Percentiles rank a stretch among this genome's conserved stretches.
These are phyloP conservation scores for Saturnispora ahearnii DNA, from an alignment of 805 yeast species.

Conservation along the genomic window DNA sequence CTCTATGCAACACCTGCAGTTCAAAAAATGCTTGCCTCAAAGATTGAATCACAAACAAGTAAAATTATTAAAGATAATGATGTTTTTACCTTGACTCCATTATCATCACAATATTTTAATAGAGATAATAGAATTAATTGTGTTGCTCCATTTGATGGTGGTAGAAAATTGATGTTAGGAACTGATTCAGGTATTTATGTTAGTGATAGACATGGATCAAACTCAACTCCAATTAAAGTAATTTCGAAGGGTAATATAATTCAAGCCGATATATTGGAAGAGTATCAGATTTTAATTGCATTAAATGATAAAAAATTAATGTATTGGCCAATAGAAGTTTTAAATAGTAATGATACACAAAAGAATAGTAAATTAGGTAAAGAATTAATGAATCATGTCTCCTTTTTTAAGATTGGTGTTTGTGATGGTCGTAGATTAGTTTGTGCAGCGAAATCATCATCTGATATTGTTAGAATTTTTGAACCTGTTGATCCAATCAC, in stretches of 20 bases:
- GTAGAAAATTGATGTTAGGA: conserved; percentile 81
- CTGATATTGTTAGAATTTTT: conserved; percentile 71
- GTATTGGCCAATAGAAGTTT: conserved; percentile 69
- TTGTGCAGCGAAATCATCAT: conserved; percentile 80
- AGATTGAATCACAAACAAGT: conserved; percentile 70
- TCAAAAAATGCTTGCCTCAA: conserved; percentile 73
- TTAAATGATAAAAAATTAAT: conserved; percentile 74
- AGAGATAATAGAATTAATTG: conserved; percentile 74
- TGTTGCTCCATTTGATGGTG: conserved; percentile 91
- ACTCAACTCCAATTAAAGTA: conserved; percentile 65
- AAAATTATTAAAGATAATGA: conserved; percentile 64
- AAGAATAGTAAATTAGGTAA: conserved; percentile 58
- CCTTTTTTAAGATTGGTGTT: conserved; percentile 86
- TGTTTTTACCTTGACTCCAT: conserved; percentile 67
- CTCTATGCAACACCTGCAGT: conserved; percentile 50
- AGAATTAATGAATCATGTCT: conserved; percentile 78
- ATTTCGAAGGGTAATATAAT: conserved; percentile 69
- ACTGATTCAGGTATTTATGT: conserved; percentile 87
- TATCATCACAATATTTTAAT: conserved; percentile 69
- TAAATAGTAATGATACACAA: conserved; percentile 36
- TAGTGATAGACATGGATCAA: conserved; percentile 49
- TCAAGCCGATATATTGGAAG: conserved; percentile 87
- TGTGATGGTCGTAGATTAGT: conserved; percentile 83
- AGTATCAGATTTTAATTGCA: conserved; percentile 73
- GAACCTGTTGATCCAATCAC: conserved; percentile 78